Base-by-base conservation (phyloP, 2,329 filamentous ascomycete species). In the Emmonsiellopsis sp. region DNA sequence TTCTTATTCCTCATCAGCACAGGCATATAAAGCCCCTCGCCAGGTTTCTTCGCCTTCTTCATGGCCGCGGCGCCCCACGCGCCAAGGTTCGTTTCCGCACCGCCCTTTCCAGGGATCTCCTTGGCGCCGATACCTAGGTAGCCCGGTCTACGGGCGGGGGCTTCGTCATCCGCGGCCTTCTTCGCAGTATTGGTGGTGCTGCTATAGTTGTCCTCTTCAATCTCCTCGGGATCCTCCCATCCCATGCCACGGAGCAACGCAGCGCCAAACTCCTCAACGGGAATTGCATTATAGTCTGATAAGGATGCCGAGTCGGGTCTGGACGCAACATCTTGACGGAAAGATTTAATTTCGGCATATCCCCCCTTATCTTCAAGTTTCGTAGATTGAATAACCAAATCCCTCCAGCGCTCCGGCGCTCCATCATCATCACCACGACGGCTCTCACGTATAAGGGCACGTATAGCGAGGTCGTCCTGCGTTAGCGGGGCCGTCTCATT, bases 191-290 rank as follows among this genome's bases (percentile, higher is more conserved):
- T 59, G 55, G 69, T 61, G 59, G 69, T 59, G 15, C 70, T 69
- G 30, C 70, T 70, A 52, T 79, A 74, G 26, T 78, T 74, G 52
- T 83, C 80, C 57, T 64, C 69, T 72, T 85, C 75, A 50, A 83
- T 76, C 40, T 74, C 71, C 57, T 82, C 76, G 15, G 78, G 82
- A 58, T 84, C 82, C 63, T 96, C 90, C 91, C 92, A 96, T 7
- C 93, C 93, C 87, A 97, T 96, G 8, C 91, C 90, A 34, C 91
- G 83, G 37, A 98, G 78, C 58, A 97, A 77, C 0, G 91, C 90
- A 15, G 90, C 87, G 7, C 93, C 93, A 60, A 97, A 98, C 62
- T 96, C 90, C 61, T 96, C 92, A 13, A 97, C 89, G 0, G 93
- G 92, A 57, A 95, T 86, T 10, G 86, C 84, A 55, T 87, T 85